Conservation (phyloP, 164 flowering plant species). For the Berberis vulgaris region DNA sequence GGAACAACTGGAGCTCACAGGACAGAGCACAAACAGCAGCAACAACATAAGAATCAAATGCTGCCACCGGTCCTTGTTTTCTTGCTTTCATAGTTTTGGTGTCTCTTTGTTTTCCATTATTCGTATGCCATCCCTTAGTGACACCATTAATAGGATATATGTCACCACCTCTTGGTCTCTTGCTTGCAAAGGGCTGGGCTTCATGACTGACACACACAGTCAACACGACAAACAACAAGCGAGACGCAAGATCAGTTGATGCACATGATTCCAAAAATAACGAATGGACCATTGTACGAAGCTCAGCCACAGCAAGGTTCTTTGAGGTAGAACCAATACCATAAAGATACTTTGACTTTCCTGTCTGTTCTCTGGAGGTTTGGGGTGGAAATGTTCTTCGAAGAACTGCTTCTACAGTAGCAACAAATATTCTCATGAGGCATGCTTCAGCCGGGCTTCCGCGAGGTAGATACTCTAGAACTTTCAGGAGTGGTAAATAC, state of each 20-base stretch:
- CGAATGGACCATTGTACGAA: slow-evolving; percentile 95
- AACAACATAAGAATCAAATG: slow-evolving; percentile 92
- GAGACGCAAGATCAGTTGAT: slow-evolving; percentile 80
- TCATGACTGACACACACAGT: slow-evolving; percentile 97
- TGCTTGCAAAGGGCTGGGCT: slow-evolving; percentile 61
- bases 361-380: slow-evolving; percentile 41
- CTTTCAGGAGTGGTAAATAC: slow-evolving; percentile 88
- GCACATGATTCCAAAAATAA: slow-evolving; percentile 87
- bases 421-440: slow-evolving; percentile 94
- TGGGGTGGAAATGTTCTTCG: slow-evolving; percentile 79
- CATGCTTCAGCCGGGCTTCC: slow-evolving; percentile 98
- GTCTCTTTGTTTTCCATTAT: slow-evolving; percentile 28
- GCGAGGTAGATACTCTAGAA: slow-evolving; percentile 92
- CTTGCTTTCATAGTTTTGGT: slow-evolving; percentile 25
- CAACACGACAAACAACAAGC: slow-evolving; percentile 78
- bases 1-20: slow-evolving; percentile 86
- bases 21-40: slow-evolving; percentile 97
- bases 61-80: slow-evolving; percentile 85
- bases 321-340: slow-evolving; percentile 63
- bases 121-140: slow-evolving; percentile 25
- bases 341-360: slow-evolving; percentile 41
- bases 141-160: slow-evolving; percentile 24
- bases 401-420: slow-evolving; percentile 89
- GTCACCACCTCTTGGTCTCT: slow-evolving; percentile 49
- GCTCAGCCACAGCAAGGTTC: slow-evolving; percentile 91